Evolutionary conservation across 2,329 filamentous ascomycete species (phyloP).

Genomic region (Talaromyces funiculosus): DNA sequence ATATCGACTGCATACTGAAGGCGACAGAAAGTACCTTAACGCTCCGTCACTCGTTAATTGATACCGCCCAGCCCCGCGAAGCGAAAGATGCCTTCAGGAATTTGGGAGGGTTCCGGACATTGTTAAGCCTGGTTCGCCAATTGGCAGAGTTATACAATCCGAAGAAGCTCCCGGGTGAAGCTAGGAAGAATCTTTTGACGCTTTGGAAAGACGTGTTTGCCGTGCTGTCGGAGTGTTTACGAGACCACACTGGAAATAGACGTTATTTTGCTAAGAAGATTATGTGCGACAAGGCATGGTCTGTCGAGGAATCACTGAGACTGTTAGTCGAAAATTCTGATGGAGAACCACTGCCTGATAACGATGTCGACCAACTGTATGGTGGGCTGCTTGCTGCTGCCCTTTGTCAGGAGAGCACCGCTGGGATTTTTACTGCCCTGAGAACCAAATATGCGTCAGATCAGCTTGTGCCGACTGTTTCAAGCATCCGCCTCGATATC

Average conservation of each 20-base stretch:
- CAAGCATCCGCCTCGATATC: slow-evolving; percentile 26
- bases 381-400: slow-evolving; percentile 76
- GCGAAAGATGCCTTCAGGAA: slow-evolving; percentile 78
- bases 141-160: slow-evolving; percentile 69
- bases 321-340: slow-evolving; percentile 58
- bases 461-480: slow-evolving; percentile 15
- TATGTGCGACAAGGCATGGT: slow-evolving; percentile 70
- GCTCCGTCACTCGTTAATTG: slow-evolving; percentile 60
- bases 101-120: slow-evolving; percentile 68
- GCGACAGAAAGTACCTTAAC: slow-evolving; percentile 56
- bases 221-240: slow-evolving; percentile 68
- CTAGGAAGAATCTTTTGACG: slow-evolving; percentile 62
- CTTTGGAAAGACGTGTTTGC: slow-evolving; percentile 54
- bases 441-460: slow-evolving; percentile 24
- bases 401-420: slow-evolving; percentile 69
- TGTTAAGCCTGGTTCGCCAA: slow-evolving; percentile 63
- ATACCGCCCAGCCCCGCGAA: slow-evolving; percentile 44
- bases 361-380: slow-evolving; percentile 72
- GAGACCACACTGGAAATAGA: slow-evolving; percentile 76
- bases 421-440: slow-evolving; percentile 56
- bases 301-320: slow-evolving; percentile 64
- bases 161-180: slow-evolving; percentile 53
- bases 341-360: slow-evolving; percentile 15
- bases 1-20: slow-evolving; percentile 31
- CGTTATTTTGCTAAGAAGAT: slow-evolving; percentile 77